Evolutionary conservation across 2,329 filamentous ascomycete genomes (phyloP).

Genomic region (Exophiala bonariae): DNA sequence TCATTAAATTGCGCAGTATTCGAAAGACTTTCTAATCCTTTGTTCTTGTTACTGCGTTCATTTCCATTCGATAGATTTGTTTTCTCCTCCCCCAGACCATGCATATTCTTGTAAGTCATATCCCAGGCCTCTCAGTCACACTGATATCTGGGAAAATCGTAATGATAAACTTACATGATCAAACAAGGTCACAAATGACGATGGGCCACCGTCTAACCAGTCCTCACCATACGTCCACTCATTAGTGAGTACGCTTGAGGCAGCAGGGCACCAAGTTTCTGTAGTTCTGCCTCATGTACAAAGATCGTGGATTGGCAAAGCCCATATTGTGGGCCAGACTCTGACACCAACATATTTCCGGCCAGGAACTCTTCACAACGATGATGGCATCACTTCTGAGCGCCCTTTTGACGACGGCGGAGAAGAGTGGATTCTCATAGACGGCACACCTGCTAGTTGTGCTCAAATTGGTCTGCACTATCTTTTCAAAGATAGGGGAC

Average conservation of each 20-base stretch:
- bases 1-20: not conserved
- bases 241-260: conserved; percentile 67
- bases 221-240: conserved; percentile 80
- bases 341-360: conserved; percentile 84
- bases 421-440: conserved; percentile 79
- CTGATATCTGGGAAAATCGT: too few relatives aligned
- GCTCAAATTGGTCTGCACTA: conserved; percentile 81
- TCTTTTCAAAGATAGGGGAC: conserved; percentile 70
- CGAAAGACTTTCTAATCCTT: not conserved
- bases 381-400: conserved; percentile 67
- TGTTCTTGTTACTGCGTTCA: not conserved
- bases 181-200: conserved; percentile 63
- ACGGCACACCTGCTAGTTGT: conserved; percentile 78
- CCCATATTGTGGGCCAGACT: conserved; percentile 88
- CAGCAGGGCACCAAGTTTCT: conserved; percentile 80
- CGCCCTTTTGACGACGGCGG: conserved; percentile 55
- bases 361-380: conserved; percentile 59
- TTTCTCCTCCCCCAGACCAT: conserved; percentile 33
- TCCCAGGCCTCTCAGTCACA: not conserved
- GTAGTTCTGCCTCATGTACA: conserved; percentile 90
- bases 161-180: conserved; percentile 9
- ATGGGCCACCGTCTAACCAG: conserved; percentile 74
- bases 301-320: conserved; percentile 97
- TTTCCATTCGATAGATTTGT: not conserved
- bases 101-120: conserved; percentile 51